Conservation (phyloP, 2,329 filamentous ascomycete genomes). For the Alternaria brassicicola region DNA sequence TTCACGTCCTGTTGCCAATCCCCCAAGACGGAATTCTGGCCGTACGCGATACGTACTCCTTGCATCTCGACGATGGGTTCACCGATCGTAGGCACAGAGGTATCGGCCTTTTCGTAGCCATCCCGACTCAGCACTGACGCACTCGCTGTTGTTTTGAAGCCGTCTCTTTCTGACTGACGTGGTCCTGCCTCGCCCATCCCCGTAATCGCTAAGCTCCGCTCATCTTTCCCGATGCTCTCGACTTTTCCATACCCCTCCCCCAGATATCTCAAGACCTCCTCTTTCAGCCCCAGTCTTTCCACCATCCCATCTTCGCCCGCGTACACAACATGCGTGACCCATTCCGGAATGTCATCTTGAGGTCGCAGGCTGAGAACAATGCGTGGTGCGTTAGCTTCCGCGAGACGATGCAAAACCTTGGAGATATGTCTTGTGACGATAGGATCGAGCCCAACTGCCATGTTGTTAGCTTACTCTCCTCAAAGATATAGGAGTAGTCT, state of each 20-base stretch:
- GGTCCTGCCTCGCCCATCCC: conserved; percentile 38
- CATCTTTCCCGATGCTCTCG: conserved; percentile 17
- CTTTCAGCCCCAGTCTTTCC: conserved; percentile 68
- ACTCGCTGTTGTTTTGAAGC: neutral
- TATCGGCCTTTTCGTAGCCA: conserved; percentile 36
- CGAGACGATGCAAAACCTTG: conserved; percentile 70
- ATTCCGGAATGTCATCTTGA: conserved; percentile 85
- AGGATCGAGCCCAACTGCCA: conserved; percentile 81
- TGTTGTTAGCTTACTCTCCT: neutral
- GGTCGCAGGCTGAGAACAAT: conserved; percentile 79
- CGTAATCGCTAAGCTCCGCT: conserved; percentile 22
- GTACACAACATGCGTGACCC: conserved; percentile 85
- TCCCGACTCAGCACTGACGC: conserved; percentile 35
- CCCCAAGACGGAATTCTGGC: conserved; percentile 76
- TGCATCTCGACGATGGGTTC: conserved; percentile 85
- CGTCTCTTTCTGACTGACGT: conserved; percentile 35
- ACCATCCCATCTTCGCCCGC: conserved; percentile 71
- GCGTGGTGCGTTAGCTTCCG: conserved; percentile 69
- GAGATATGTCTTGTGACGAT: conserved; percentile 76
- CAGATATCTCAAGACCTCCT: conserved; percentile 62
- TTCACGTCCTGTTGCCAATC: conserved; percentile 71
- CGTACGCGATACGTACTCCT: conserved; percentile 82
- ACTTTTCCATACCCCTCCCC: conserved; percentile 33
- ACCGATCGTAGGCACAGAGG: conserved; percentile 49
- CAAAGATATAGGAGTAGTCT: neutral